Percentiles rank a stretch among this genome's conserved stretches.
phyloP scores from a whole-genome alignment of 495 filamentous ascomycete genomes.

The Cenococcum geophilum region DNA sequence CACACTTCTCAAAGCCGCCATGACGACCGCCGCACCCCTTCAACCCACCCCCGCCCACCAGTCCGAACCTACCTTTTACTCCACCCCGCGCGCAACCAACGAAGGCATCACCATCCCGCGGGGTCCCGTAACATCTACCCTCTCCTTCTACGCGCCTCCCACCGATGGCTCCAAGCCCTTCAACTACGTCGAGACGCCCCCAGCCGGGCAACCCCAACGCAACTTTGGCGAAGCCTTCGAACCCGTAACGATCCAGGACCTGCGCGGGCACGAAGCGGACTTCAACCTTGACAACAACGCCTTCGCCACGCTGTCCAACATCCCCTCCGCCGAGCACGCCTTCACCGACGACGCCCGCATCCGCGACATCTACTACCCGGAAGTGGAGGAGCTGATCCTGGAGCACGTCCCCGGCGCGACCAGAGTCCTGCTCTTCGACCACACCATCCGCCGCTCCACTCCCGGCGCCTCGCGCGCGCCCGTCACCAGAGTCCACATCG shows the following conservation, averaged over 20 bases:
- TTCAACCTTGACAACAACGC: slow-evolving; percentile 69
- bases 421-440: slow-evolving; percentile 74
- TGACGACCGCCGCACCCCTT: slow-evolving; percentile 35
- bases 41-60: slow-evolving; percentile 31
- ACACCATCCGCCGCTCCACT: slow-evolving; percentile 68
- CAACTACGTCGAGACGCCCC: slow-evolving; percentile 63
- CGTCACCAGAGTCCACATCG: slow-evolving; percentile 71
- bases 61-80: slow-evolving; percentile 8
- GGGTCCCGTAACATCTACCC: slow-evolving; percentile 56
- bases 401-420: slow-evolving; percentile 54
- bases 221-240: slow-evolving; percentile 51
- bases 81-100: slow-evolving; percentile 15
- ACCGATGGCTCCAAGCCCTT: slow-evolving; percentile 57
- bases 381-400: slow-evolving; percentile 63
- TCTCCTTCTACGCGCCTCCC: slow-evolving; percentile 66
- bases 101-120: slow-evolving; percentile 47
- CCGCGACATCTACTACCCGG: slow-evolving; percentile 69
- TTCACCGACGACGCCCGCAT: slow-evolving; percentile 63
- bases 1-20: slow-evolving; percentile 12
- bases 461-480: slow-evolving; percentile 53
- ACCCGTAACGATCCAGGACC: slow-evolving; percentile 55
- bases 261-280: slow-evolving; percentile 54
- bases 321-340: slow-evolving; percentile 48
- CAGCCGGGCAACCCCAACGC: slow-evolving; percentile 52
- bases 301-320: slow-evolving; percentile 52